Conservation (phyloP, 1,139 yeast species). For the Kazachstania sp. region DNA sequence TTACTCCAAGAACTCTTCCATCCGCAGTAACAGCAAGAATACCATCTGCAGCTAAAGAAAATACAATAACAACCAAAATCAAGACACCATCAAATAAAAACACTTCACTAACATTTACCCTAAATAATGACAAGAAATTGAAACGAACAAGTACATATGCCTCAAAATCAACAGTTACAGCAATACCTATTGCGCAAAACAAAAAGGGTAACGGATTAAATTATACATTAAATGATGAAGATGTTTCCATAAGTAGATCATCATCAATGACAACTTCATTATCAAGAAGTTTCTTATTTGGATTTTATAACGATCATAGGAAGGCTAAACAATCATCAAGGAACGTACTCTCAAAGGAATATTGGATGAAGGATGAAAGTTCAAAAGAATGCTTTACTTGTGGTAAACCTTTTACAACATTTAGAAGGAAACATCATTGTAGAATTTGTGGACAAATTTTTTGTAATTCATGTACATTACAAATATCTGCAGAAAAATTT, state of each 20-base stretch:
- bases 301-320: constrained; percentile 33
- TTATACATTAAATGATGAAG: constrained; percentile 12
- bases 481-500: constrained; percentile 69
- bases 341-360: constrained; percentile 50
- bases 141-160: constrained; percentile 31
- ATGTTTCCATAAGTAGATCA: constrained; percentile 27
- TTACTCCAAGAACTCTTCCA: neutral
- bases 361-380: constrained; percentile 89
- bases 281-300: constrained; percentile 38
- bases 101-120: constrained; percentile 17
- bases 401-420: constrained; percentile 61
- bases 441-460: constrained; percentile 93
- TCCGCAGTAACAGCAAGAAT: neutral
- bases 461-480: constrained; percentile 76
- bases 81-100: constrained; percentile 3
- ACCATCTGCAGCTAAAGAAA: neutral
- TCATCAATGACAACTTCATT: constrained; percentile 36
- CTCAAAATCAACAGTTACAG: constrained; percentile 29
- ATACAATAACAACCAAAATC: neutral
- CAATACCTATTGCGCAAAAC: constrained; percentile 27
- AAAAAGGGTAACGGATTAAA: constrained; percentile 4
- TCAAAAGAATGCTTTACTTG: constrained; percentile 77
- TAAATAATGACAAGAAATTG: constrained; percentile 19
- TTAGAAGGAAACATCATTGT: constrained; percentile 90
- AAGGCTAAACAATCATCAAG: constrained; percentile 30